Percentiles rank a stretch among this genome's conserved stretches.
phyloP scores from a whole-genome alignment of 2,329 filamentous ascomycete genomes.

The Calonectria henricotiae region DNA sequence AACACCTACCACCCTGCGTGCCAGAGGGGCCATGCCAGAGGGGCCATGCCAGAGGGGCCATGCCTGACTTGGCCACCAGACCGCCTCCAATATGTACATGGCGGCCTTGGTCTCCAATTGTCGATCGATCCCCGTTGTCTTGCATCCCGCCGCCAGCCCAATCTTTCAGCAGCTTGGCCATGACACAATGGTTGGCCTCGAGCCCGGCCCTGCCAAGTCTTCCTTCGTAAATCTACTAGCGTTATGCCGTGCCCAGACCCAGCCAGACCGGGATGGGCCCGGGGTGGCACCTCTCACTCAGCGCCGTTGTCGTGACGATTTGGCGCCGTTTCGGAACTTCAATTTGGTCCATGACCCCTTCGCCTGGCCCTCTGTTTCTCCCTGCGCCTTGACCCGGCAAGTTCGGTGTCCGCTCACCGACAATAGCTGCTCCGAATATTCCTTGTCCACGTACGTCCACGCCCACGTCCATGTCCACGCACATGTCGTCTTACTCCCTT shows the following conservation, averaged over 20 bases:
- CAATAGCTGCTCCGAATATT: conserved; percentile 4
- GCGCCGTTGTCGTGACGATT: conserved; percentile 53
- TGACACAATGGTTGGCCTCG: background rate
- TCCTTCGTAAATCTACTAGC: conserved; percentile 15
- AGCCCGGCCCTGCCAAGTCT: conserved; percentile 15
- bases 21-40: background rate
- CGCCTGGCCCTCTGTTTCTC: conserved; percentile 24
- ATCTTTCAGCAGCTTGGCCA: background rate
- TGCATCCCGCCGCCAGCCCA: conserved; percentile 6
- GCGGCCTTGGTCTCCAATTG: background rate
- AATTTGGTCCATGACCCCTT: conserved; percentile 31
- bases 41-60: background rate
- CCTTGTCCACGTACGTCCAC: conserved; percentile 12
- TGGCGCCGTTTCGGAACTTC: conserved; percentile 46
- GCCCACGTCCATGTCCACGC: background rate
- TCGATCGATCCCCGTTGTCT: conserved; percentile 1
- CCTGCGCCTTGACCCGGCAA: conserved; percentile 10
- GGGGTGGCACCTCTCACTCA: conserved; percentile 16
- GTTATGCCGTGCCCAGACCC: conserved; percentile 19
- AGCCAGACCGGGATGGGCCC: conserved; percentile 19
- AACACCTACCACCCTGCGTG: background rate
- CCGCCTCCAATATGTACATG: background rate
- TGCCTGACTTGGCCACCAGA: background rate
- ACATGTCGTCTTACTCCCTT: conserved; percentile 4
- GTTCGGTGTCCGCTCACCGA: conserved; percentile 23